Evolutionary conservation across 1,284 basidiomycete genomes (phyloP), one percentile per base, ranked within the genome.

Genomic region (Coniferiporia sulphurascens): DNA sequence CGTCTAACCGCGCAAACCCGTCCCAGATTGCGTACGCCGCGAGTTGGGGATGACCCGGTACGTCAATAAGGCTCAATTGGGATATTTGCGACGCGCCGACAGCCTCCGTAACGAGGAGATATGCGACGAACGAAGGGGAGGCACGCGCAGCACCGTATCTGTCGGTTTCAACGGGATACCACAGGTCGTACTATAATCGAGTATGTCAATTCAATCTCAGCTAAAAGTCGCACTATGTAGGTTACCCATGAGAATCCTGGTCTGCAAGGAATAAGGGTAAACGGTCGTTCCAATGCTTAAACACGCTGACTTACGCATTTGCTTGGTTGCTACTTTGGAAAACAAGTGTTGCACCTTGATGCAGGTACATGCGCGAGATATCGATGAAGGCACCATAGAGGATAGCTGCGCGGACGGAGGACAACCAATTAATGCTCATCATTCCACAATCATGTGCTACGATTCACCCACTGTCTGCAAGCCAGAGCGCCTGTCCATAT

Each of bases 401-500:
- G 3, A 74, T 65, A 6, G 73, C 73, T 73, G 36, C 3, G 41
- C 21, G 44, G 38, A 35, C 17, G 15, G 17, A n/a, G 50, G 22
- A 13, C 52, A 43, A 36, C 27, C 15, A 36, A 19, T 36, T 35
- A 48, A 21, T 45, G 52, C 38, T 19, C 38, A 49, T 57, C 15
- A 22, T 17, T 21, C 1, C 1, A 15, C n/a, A 46, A 60, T 35
- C 6, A 32, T 38, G 38, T 2, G 15, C 15, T 41, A 41, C 1
- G 38, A 8, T 10, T 10, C 49, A 62, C 68, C 21, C 54, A 72
- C 71, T 71, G 52, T 71, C 71, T 1, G 71, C 69, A 2, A 71
- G 64, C 72, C 73, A 74, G 10, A 74, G 65, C 0, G 72, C 72
- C 55, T 73, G 72, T 15, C 71, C 73, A 57, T 70, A 74, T 1